A percentile compares a stretch with the other conserved stretches of the same genome.
Evolutionary conservation across 495 filamentous ascomycete species (phyloP).

Genomic region (Podospora anserina): DNA sequence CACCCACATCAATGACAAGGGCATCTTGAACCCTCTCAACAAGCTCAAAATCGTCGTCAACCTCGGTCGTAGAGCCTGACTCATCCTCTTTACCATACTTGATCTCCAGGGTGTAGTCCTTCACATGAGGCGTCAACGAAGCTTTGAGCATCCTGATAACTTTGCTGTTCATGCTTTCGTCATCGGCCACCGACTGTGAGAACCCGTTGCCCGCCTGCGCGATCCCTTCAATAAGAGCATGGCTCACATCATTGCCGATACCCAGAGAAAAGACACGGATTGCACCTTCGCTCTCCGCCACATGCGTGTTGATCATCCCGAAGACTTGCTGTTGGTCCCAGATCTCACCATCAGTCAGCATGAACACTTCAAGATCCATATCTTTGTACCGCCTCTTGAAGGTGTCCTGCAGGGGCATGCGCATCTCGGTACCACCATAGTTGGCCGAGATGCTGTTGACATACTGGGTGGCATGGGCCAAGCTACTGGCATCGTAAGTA

Average conservation of each 20-base stretch:
- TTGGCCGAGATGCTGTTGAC: conserved; percentile 48
- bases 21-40: conserved; percentile 53
- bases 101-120: conserved; percentile 58
- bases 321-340: conserved; percentile 58
- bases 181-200: conserved; percentile 54
- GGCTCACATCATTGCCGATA: conserved; percentile 59
- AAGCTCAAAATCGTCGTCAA: conserved; percentile 55
- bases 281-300: conserved; percentile 44
- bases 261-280: conserved; percentile 66
- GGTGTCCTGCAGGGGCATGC: conserved; percentile 49
- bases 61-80: conserved; percentile 3
- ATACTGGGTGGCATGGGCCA: conserved; percentile 51
- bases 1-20: conserved; percentile 30
- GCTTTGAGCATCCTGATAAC: conserved; percentile 70
- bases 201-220: conserved; percentile 66
- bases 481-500: conserved; percentile 49
- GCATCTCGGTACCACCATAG: conserved; percentile 70
- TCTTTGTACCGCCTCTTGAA: conserved; percentile 51
- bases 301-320: conserved; percentile 49
- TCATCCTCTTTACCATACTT: conserved; percentile 47
- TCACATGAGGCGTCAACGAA: conserved; percentile 58
- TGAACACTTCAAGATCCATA: conserved; percentile 59
- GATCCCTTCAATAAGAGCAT: conserved; percentile 64
- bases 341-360: conserved; percentile 71
- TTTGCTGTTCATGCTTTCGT: conserved; percentile 60